Percentiles rank a stretch among this genome's conserved stretches.
These are phyloP conservation scores for Fusarium neocosmosporiellum DNA, from an alignment of 2,329 filamentous ascomycete genomes.

Conservation along the genomic window DNA sequence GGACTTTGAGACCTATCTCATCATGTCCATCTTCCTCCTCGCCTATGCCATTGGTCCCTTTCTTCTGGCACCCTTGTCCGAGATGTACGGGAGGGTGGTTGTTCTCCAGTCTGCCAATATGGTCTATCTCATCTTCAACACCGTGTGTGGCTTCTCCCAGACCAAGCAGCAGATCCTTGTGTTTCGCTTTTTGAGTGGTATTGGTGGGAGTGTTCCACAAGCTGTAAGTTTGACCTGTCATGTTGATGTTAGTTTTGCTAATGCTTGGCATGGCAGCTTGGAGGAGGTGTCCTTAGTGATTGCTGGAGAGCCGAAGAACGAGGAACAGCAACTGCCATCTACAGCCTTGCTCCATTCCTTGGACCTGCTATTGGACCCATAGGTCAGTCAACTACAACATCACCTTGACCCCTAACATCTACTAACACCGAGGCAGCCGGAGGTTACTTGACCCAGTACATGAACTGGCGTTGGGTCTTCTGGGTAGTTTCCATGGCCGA, in stretches of 20 bases:
- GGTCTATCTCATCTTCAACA: slow-evolving; percentile 66
- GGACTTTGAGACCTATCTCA: slow-evolving; percentile 58
- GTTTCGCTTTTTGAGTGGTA: slow-evolving; percentile 61
- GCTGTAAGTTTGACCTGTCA: slow-evolving; percentile 46
- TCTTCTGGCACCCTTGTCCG: slow-evolving; percentile 62
- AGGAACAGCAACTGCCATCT: slow-evolving; percentile 47
- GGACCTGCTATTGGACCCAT: slow-evolving; percentile 57
- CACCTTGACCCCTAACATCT: not conserved
- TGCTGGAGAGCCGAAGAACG: slow-evolving; percentile 57
- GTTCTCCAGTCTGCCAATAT: slow-evolving; percentile 59
- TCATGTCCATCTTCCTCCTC: slow-evolving; percentile 70
- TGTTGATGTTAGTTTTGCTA: not conserved
- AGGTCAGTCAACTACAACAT: slow-evolving; percentile 23
- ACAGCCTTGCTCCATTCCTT: slow-evolving; percentile 56
- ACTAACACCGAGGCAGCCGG: slow-evolving; percentile 40
- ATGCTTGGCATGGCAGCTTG: slow-evolving; percentile 45
- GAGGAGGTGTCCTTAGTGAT: slow-evolving; percentile 60
- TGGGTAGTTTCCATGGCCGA: slow-evolving; percentile 55
- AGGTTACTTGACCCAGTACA: slow-evolving; percentile 52
- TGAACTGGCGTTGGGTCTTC: slow-evolving; percentile 59
- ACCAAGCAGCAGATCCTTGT: slow-evolving; percentile 58
- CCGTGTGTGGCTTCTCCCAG: slow-evolving; percentile 61
- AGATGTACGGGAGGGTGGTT: slow-evolving; percentile 60
- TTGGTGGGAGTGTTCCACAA: slow-evolving; percentile 59
- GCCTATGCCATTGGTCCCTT: slow-evolving; percentile 66